A percentile compares a stretch with the other conserved stretches of the same genome.
These are phyloP conservation scores for Colletotrichum shisoi DNA, from an alignment of 2,329 filamentous ascomycete species.

Conservation along the genomic window DNA sequence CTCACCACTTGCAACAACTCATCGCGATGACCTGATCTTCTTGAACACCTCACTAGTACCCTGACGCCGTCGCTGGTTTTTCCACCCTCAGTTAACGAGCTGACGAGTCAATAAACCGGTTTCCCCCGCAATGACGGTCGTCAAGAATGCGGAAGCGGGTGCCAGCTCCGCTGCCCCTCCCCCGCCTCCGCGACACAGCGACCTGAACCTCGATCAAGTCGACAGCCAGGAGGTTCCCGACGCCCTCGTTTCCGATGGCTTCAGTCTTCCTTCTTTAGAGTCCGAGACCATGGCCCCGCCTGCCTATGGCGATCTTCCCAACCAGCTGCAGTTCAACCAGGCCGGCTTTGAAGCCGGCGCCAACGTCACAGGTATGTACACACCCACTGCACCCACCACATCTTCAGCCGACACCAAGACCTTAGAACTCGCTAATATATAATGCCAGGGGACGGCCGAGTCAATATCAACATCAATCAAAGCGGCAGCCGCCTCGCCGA, in stretches of 20 bases:
- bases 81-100: background rate
- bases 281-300: slow-evolving; percentile 58
- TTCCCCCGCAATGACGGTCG: slow-evolving; percentile 33
- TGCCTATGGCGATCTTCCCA: slow-evolving; percentile 65
- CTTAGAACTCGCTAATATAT: slow-evolving; percentile 30
- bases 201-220: slow-evolving; percentile 29
- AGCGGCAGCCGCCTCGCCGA: slow-evolving; percentile 71
- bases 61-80: slow-evolving; percentile 11
- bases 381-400: no score
- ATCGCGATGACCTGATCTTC: slow-evolving; percentile 22
- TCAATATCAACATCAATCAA: slow-evolving; percentile 82
- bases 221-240: slow-evolving; percentile 44
- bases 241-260: slow-evolving; percentile 51
- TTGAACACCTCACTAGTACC: background rate
- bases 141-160: slow-evolving; percentile 29
- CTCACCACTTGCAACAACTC: background rate
- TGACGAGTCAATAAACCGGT: background rate
- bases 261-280: slow-evolving; percentile 53
- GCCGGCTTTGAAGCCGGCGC: slow-evolving; percentile 70
- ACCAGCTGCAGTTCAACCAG: slow-evolving; percentile 67
- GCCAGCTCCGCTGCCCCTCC: slow-evolving; percentile 33
- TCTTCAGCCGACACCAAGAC: slow-evolving; percentile 23
- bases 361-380: slow-evolving; percentile 59
- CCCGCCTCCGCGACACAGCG: slow-evolving; percentile 19
- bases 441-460: slow-evolving; percentile 72